These are phyloP conservation scores for Exophiala dermatitidis DNA, from an alignment of 2,329 filamentous ascomycete species.

Conservation along the genomic window DNA sequence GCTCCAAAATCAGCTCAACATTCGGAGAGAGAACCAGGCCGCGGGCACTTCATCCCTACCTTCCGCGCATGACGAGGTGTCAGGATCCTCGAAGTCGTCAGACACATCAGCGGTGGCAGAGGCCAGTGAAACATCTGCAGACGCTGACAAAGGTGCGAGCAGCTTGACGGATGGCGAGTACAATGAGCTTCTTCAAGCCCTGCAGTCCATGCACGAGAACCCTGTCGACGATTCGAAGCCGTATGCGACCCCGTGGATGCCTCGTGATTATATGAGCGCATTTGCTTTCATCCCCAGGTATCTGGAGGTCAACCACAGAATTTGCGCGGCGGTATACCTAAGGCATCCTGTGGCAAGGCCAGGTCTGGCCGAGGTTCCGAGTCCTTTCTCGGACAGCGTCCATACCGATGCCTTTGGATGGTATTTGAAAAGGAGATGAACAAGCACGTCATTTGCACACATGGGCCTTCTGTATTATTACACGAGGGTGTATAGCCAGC, in stretches of 20 bases:
- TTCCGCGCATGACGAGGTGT: constrained; percentile 7
- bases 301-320: constrained; percentile 94
- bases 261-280: constrained; percentile 75
- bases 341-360: constrained; percentile 85
- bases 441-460: not conserved
- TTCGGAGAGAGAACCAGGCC: constrained; percentile 30
- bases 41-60: constrained; percentile 15
- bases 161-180: constrained; percentile 45
- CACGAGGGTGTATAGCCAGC: too few species aligned
- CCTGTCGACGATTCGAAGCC: constrained; percentile 69
- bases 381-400: constrained; percentile 65
- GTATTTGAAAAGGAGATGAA: constrained; percentile 76
- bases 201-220: constrained; percentile 64
- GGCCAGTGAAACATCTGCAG: constrained; percentile 31
- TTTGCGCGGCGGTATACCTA: constrained; percentile 91
- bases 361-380: constrained; percentile 73
- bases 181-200: constrained; percentile 46
- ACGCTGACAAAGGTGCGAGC: constrained; percentile 31
- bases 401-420: constrained; percentile 83
- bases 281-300: constrained; percentile 95
- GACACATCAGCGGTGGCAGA: constrained; percentile 27
- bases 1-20: constrained; percentile 44
- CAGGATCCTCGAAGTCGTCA: constrained; percentile 5
- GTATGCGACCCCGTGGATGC: constrained; percentile 85
- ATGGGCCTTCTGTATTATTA: not conserved